phyloP scores from a whole-genome alignment of 2,329 filamentous ascomycete genomes.

The Xylaria sp. region DNA sequence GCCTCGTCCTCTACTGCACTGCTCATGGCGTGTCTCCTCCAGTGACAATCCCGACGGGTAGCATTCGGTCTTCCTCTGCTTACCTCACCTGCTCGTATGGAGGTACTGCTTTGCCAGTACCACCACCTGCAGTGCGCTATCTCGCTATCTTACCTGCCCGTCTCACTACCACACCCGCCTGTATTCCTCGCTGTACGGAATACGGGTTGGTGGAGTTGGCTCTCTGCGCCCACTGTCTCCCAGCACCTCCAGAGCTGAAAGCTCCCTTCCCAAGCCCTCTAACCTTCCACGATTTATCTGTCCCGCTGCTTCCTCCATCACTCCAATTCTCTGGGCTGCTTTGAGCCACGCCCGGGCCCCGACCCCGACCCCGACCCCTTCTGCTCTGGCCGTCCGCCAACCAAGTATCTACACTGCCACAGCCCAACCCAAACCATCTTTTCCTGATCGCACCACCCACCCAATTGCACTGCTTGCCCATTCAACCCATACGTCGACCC shows the following conservation, averaged over 20 bases:
- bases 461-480: conserved; percentile 25
- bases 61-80: not conserved
- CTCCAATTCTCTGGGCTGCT: not conserved
- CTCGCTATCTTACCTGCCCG: not conserved
- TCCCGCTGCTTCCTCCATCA: not conserved
- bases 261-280: not conserved
- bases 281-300: not conserved
- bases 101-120: not conserved
- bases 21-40: not conserved
- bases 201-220: not conserved
- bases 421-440: conserved; percentile 28
- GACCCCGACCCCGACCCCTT: not conserved
- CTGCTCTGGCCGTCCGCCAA: conserved; percentile 11
- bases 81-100: too few relatives aligned
- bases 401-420: conserved; percentile 15
- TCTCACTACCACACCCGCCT: not conserved
- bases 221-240: not conserved
- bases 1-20: not conserved
- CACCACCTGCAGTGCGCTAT: not conserved
- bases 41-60: not conserved
- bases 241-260: not conserved
- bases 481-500: conserved; percentile 32
- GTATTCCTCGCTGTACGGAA: not conserved
- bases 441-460: conserved; percentile 29
- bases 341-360: not conserved